Conservation (phyloP, 306 rosid genomes). For the Cucumis melo region DNA sequence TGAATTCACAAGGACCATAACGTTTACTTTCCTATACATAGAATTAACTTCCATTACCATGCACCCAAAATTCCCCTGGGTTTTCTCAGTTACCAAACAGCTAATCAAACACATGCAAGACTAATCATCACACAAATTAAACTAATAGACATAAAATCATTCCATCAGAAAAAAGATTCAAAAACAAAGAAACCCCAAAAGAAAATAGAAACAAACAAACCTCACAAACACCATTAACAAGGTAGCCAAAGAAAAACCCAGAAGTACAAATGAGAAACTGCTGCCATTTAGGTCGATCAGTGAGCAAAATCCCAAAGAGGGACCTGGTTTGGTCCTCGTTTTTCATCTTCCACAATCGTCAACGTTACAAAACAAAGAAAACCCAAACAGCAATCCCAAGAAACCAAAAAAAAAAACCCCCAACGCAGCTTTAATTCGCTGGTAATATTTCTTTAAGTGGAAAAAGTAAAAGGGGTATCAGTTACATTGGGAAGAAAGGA, state of each 20-base stretch:
- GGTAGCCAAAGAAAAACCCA: conserved; percentile 57
- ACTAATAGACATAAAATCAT: not conserved
- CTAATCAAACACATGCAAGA: not conserved
- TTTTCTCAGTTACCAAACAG: not conserved
- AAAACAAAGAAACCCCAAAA: not conserved
- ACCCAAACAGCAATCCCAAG: not conserved
- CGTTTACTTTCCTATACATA: not conserved
- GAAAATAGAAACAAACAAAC: conserved; percentile 15
- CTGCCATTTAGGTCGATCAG: conserved; percentile 34
- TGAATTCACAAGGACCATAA: not conserved
- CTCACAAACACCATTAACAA: conserved; percentile 55
- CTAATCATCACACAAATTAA: not conserved
- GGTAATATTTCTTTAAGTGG: not conserved
- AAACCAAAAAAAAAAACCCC: too few species aligned
- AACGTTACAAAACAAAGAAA: not conserved
- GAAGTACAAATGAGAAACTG: conserved; percentile 43
- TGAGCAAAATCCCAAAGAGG: conserved; percentile 45
- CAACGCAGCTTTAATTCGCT: not conserved
- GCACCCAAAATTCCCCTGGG: not conserved
- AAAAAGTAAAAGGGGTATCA: not conserved
- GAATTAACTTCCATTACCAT: not conserved
- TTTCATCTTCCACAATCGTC: conserved; percentile 19
- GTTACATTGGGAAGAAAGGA: conserved; percentile 5
- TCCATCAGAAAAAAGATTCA: not conserved
- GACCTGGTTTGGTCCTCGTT: conserved; percentile 31